Evolutionary conservation across 352 stramenopile species (phyloP).

Genomic region (Globisporangium middletonii): DNA sequence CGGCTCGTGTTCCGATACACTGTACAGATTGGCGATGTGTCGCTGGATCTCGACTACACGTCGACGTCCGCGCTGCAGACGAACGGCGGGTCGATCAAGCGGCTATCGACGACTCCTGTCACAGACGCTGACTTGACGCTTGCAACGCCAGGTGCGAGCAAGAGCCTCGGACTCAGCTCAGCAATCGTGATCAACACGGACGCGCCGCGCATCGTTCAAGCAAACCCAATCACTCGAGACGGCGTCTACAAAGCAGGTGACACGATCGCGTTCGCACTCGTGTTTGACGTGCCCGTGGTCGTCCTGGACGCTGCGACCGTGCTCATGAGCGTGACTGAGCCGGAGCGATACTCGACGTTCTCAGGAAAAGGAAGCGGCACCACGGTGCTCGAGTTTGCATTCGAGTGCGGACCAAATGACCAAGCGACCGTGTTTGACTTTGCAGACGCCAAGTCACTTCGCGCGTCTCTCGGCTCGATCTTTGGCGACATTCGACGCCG

Average conservation of each 20-base stretch:
- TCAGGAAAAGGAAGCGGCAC: constrained; percentile 30
- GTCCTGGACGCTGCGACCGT: constrained; percentile 29
- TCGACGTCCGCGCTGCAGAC: constrained; percentile 40
- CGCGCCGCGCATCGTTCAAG: constrained; percentile 32
- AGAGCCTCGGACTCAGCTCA: constrained; percentile 30
- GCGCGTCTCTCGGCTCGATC: constrained; percentile 30
- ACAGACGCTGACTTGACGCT: constrained; percentile 48
- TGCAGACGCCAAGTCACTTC: constrained; percentile 22
- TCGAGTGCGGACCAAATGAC: constrained; percentile 30
- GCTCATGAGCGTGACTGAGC: constrained; percentile 18
- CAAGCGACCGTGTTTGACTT: constrained; percentile 39
- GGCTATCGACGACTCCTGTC: constrained; percentile 41
- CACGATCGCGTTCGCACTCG: constrained; percentile 31
- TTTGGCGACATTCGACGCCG: constrained; percentile 46
- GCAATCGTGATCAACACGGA: constrained; percentile 45
- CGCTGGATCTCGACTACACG: constrained; percentile 39
- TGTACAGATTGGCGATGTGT: constrained; percentile 49
- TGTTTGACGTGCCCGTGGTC: constrained; percentile 51
- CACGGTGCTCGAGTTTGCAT: constrained; percentile 47
- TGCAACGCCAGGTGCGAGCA: constrained; percentile 22
- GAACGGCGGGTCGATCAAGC: constrained; percentile 50
- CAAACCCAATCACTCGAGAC: constrained; percentile 42
- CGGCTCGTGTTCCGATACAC: constrained; percentile 46
- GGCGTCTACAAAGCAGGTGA: constrained; percentile 55
- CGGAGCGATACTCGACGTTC: constrained; percentile 42